Evolutionary conservation across 73 alveolate genomes (phyloP).

Genomic region (Tetrahymena elliotti): DNA sequence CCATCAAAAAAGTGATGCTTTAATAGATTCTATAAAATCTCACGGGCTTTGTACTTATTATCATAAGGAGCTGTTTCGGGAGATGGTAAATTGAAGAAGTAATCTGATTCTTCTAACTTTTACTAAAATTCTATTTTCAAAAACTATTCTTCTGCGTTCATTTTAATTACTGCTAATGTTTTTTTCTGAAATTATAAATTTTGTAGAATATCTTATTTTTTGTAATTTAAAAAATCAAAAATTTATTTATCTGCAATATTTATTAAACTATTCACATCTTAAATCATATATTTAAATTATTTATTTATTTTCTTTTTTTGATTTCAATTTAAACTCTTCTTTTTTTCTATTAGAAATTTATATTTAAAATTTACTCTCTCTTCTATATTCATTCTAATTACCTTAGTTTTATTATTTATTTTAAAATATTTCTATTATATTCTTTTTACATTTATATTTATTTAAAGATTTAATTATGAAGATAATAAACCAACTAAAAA

Average conservation of each 20-base stretch:
- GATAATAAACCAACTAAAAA: too few relatives aligned
- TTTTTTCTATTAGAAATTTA: background rate
- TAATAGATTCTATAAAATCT: conserved; percentile 31
- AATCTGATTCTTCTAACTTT: conserved; percentile 3
- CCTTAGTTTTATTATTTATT: too few relatives aligned
- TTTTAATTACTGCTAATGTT: background rate
- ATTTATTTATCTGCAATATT: background rate
- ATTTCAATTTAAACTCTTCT: background rate
- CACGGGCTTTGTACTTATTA: conserved; percentile 67
- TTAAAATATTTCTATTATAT: too few relatives aligned
- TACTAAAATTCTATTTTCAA: background rate
- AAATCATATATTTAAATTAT: too few relatives aligned
- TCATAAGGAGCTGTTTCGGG: conserved; percentile 52
- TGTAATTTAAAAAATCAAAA: background rate
- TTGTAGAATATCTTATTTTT: background rate
- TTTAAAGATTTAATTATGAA: too few relatives aligned
- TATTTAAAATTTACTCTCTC: too few relatives aligned
- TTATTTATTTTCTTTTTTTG: too few relatives aligned
- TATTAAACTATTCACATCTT: background rate
- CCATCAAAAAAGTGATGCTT: conserved; percentile 12
- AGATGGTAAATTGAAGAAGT: background rate
- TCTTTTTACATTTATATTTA: too few relatives aligned
- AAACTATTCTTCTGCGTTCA: background rate
- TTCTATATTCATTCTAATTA: too few relatives aligned
- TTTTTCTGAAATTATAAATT: background rate